Conservation (phyloP, 2,329 filamentous ascomycete species). For the Zymoseptoria passerinii region DNA sequence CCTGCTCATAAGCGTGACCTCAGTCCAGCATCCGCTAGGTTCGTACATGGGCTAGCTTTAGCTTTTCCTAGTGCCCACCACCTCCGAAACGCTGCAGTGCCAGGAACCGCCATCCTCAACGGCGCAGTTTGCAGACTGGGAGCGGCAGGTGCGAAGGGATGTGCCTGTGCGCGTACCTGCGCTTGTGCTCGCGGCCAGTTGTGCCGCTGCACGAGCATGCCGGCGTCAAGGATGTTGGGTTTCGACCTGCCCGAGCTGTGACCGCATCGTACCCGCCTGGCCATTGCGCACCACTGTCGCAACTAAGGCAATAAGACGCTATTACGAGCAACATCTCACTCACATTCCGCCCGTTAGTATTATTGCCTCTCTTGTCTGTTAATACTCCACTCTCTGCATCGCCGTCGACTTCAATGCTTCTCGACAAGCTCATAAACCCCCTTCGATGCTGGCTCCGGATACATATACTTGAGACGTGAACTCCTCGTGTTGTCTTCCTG, state of each 20-base stretch:
- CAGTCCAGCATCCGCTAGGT: not conserved
- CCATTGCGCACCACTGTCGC: constrained; percentile 12
- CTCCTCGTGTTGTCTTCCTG: not conserved
- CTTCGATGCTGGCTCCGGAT: not conserved
- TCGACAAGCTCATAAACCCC: constrained; percentile 3
- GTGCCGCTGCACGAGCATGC: constrained; percentile 7
- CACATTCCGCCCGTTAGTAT: constrained; percentile 4
- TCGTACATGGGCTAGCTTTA: not conserved
- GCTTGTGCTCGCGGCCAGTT: not conserved
- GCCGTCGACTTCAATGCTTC: constrained; percentile 11
- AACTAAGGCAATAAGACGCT: constrained; percentile 6
- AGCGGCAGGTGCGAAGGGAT: not conserved
- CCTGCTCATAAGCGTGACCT: not conserved
- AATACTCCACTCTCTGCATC: not conserved
- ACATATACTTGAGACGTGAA: not conserved
- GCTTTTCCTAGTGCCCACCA: constrained; percentile 12
- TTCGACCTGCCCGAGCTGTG: constrained; percentile 14
- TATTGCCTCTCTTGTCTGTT: constrained; percentile 8
- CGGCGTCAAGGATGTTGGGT: constrained; percentile 10
- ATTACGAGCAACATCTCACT: constrained; percentile 19
- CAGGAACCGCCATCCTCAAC: constrained; percentile 14
- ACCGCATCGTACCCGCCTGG: constrained; percentile 12
- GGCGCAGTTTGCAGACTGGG: not conserved
- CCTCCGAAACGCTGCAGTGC: constrained; percentile 15
- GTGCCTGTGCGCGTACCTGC: not conserved